phyloP scores from a whole-genome alignment of 441 rosid species.

The Pelargonium myrrhifolium region DNA sequence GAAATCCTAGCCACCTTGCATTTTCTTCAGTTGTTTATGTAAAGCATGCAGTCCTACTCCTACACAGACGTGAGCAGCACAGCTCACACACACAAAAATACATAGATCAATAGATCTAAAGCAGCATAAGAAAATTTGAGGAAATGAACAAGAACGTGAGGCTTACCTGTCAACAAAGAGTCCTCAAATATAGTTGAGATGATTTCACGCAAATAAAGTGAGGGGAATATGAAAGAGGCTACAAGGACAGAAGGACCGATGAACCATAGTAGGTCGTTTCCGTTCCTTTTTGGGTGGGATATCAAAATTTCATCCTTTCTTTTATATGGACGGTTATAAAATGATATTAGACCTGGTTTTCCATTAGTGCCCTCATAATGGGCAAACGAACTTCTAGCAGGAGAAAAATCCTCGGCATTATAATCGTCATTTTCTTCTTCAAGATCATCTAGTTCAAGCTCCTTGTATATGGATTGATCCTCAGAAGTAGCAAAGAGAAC shows the following conservation, averaged over 20 bases:
- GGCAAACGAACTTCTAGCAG: constrained; percentile 28
- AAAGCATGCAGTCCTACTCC: not conserved
- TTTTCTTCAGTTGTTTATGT: not conserved
- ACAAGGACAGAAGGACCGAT: constrained; percentile 86
- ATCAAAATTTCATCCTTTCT: constrained; percentile 26
- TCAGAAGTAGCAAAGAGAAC: constrained; percentile 34
- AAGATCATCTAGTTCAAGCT: constrained; percentile 24
- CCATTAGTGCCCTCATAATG: constrained; percentile 47
- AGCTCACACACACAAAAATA: not conserved
- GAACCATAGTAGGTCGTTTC: constrained; percentile 65
- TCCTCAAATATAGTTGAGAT: constrained; percentile 81
- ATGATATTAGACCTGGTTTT: constrained; percentile 74
- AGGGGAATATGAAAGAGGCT: constrained; percentile 81
- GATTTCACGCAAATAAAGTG: constrained; percentile 65
- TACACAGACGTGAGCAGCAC: not conserved
- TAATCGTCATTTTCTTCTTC: constrained; percentile 30
- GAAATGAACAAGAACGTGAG: not conserved
- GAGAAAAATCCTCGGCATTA: constrained; percentile 32
- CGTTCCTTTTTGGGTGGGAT: constrained; percentile 31
- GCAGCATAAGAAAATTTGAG: not conserved
- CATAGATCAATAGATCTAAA: not conserved
- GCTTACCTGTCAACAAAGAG: constrained; percentile 76
- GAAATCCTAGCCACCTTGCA: not conserved
- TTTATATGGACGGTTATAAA: constrained; percentile 54
- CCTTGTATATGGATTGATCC: constrained; percentile 37